Base-by-base conservation (phyloP, 805 yeast species). In the Candida pseudoglaebosa region DNA sequence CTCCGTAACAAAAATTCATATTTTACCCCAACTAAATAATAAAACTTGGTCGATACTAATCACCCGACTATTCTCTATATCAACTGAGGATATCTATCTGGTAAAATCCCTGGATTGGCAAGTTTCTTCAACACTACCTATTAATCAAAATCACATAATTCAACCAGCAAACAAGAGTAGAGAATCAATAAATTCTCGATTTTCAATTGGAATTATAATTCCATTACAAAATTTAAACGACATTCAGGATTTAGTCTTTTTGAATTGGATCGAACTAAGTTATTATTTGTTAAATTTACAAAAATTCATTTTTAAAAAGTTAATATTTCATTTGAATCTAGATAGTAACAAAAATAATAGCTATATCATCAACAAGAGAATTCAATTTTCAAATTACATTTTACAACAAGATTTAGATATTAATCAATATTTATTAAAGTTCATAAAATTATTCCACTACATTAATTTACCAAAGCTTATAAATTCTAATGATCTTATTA, bases 251-350 rank as follows among this genome's bases (percentile, higher is more conserved):
- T 62, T 70, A 3, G 47, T 77, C 8, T 61, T 73, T 19, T 67
- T 69, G 43, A 72, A 73, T 46, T 77, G 81, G 81, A 57, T 59
- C 8, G 76, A 67, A 37, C 57, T 74, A 10, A 55, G 71, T 9
- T 67, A 60, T 37, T 69, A 60, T 28, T 43, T 74, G 20, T 51
- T 69, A 2, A 41, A 58, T 1, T 48, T 73, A 6, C 78, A 75
- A 47, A 59, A 57, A 32, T 37, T 58, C n/a, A 58, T 72, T 10
- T 50, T 59, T 20, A 54, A 64, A 39, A 71, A 70, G 41, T 50
- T 74, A 31, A 52, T 62, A 3, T 34, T 42, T n/a, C 46, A 48
- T 12, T 48, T 65, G 30, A 52, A 48, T 31, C 39, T 28, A 24
- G 39, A 36, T 21, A 38, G 39, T 13, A 38, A 41, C 31, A 36